Conservation (phyloP, 23 red algal genomes). For the Gracilaria caudata region DNA sequence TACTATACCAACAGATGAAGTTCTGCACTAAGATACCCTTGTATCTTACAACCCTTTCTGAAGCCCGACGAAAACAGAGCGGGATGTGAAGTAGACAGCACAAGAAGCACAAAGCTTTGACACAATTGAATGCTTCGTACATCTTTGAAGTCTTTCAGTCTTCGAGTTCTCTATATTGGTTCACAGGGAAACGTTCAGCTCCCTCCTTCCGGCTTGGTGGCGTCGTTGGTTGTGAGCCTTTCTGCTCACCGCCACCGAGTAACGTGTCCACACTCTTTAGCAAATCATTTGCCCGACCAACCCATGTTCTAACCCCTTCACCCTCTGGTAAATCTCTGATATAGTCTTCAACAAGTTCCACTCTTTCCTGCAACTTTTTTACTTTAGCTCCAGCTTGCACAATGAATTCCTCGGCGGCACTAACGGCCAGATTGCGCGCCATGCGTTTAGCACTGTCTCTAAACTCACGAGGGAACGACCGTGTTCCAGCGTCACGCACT, state of each 20-base stretch:
- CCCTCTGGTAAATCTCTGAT: conserved; percentile 20
- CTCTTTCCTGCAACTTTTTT: conserved; percentile 10
- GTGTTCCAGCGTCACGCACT: conserved; percentile 16
- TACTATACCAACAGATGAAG: too few species aligned
- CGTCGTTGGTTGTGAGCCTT: neutral
- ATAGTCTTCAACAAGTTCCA: conserved; percentile 8
- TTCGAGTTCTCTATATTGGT: conserved; percentile 17
- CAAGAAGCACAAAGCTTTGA: too few species aligned
- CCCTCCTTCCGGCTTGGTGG: neutral
- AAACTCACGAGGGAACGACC: conserved; percentile 30
- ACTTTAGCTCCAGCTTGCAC: conserved; percentile 28
- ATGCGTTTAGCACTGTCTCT: conserved; percentile 20
- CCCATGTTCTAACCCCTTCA: conserved; percentile 24
- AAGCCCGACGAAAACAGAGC: too few species aligned
- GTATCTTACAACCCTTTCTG: too few species aligned
- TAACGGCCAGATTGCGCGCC: conserved; percentile 21
- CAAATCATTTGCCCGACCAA: neutral
- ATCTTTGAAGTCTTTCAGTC: too few species aligned
- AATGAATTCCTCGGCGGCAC: conserved; percentile 12
- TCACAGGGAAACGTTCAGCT: neutral
- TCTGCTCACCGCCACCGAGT: conserved; percentile 16
- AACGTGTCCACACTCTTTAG: conserved; percentile 15
- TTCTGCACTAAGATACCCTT: too few species aligned
- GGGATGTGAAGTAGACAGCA: too few species aligned
- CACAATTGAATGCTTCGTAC: too few species aligned